Base-by-base conservation (phyloP, 2,329 filamentous ascomycete species). In the Aspergillus sp. region DNA sequence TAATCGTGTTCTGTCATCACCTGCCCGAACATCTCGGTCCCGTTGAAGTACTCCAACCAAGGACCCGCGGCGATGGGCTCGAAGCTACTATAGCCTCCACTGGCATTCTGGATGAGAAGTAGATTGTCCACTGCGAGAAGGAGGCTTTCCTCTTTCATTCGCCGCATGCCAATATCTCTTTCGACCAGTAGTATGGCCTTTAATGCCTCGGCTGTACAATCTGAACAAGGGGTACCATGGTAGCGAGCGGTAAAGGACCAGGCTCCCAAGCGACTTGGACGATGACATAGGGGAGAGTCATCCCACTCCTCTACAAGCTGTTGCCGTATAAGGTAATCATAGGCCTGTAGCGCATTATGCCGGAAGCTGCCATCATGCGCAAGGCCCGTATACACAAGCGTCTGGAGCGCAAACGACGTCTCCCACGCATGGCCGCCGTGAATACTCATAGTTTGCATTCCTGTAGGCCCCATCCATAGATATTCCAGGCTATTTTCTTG, bases 1-100 rank as follows among this genome's bases (percentile, higher is more conserved):
- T 60, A 64, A 7, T 57, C 50, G 15, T 64, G 58, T 39, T 62
- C 62, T 4, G 58, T 43, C 62, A 64, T 62, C 4, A 60, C 53
- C 3, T 51, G 60, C 1, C 54, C 62, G 19, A 62, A 64, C 1
- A 64, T 32, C n/a, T 64, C 59, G 1, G 62, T 53, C 2, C 52
- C 57, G 17, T 64, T 64, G 25, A 64, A 21, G 4, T 50, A 28
- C 19, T 64, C 62, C 5, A 64, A 21, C 7, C 51, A 58, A 2
- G 28, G 8, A 1, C 56, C 50, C 1, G 55, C 56, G 4, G 50
- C 48, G 5, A 52, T 60, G 2, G 30, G 57, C 5, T 64, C 62
- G 15, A 57, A 64, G 23, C 51, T 57, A 15, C 36, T 45, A n/a
- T 49, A 64, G 1, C 62, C 62, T 3, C 59, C 62, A 2, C 48